phyloP scores from a whole-genome alignment of 2,329 filamentous ascomycete genomes.

The Epichloe festucae region DNA sequence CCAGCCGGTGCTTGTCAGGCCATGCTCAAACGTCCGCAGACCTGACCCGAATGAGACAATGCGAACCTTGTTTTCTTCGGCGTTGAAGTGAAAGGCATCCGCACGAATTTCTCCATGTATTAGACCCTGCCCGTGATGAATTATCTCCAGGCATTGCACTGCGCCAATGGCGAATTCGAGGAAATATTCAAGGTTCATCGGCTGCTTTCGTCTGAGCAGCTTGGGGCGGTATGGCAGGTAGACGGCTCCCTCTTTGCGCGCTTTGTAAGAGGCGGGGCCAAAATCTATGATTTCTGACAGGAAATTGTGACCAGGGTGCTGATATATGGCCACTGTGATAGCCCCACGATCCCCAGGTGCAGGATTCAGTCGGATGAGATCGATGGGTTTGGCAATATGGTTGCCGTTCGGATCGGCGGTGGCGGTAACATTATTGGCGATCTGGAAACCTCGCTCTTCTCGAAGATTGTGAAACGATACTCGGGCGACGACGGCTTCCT shows the following conservation, averaged over 20 bases:
- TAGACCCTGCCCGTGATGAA: constrained; percentile 79
- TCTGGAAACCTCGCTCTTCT: constrained; percentile 78
- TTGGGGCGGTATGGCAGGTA: constrained; percentile 32
- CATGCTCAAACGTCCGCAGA: constrained; percentile 78
- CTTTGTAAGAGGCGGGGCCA: constrained; percentile 59
- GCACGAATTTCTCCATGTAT: constrained; percentile 85
- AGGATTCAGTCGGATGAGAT: constrained; percentile 59
- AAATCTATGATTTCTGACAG: constrained; percentile 60
- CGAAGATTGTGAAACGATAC: constrained; percentile 72
- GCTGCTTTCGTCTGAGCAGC: constrained; percentile 35
- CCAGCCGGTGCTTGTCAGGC: constrained; percentile 77
- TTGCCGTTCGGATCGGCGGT: constrained; percentile 59
- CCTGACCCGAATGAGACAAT: constrained; percentile 80
- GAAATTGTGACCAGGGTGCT: constrained; percentile 63
- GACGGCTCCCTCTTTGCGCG: constrained; percentile 37
- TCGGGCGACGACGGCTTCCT: constrained; percentile 62
- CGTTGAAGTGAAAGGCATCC: constrained; percentile 81
- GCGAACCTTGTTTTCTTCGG: constrained; percentile 57
- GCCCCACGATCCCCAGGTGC: constrained; percentile 55
- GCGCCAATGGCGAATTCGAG: constrained; percentile 87
- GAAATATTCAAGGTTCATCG: constrained; percentile 62
- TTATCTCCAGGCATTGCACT: constrained; percentile 69
- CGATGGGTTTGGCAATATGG: constrained; percentile 70
- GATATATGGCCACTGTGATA: constrained; percentile 72
- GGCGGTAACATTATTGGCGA: constrained; percentile 58